Evolutionary conservation across 495 filamentous ascomycete genomes (phyloP), one percentile per base, ranked within the genome.

Genomic region (Aspergillus bertholletiae): DNA sequence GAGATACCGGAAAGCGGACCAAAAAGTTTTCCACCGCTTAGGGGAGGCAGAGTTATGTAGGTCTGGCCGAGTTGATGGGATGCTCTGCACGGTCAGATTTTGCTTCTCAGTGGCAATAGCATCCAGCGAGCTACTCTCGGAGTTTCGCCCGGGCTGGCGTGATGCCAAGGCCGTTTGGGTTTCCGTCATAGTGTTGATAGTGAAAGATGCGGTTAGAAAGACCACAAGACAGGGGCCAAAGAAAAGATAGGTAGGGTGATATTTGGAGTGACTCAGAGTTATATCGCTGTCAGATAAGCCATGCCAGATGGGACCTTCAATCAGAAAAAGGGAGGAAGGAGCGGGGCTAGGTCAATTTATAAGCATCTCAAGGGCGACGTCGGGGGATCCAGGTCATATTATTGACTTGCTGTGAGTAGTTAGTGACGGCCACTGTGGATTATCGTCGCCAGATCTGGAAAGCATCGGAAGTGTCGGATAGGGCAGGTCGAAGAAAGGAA

Each of bases 1-100:
- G 27, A 86, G 73, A 57, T 82, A 79, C 49, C 80, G 78, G 69
- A 83, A 83, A 17, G 81, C 71, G 46, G 72, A 69, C 66, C 79
- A 71, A 57, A 83, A 80, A 15, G 72, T 80, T 64, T 76, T 80
- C 69, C 75, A 75, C 24, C 80, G 74, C 56, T 81, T 80, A 7
- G 80, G 74, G 8, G 75, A 77, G 18, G 74, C 80, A 2, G 79
- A 72, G 27, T 76, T 76, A 63, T 80, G 70, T 23, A 74, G 39
- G 37, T 69, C 66, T 7, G 57, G 63, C 20, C 34, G 40, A 8
- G 60, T 55, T 23, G 43, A 59, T 55, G 46, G 59, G 56, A 46
- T 62, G 57, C 21, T 59, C 39, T 44, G 5, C 8, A 40, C 48
- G 11, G 63, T 59, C 8, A 70, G 47, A 57, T 69, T 74, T 40